Evolutionary conservation across 2,329 filamentous ascomycete genomes (phyloP).

Genomic region (Aspergillus glaucus): DNA sequence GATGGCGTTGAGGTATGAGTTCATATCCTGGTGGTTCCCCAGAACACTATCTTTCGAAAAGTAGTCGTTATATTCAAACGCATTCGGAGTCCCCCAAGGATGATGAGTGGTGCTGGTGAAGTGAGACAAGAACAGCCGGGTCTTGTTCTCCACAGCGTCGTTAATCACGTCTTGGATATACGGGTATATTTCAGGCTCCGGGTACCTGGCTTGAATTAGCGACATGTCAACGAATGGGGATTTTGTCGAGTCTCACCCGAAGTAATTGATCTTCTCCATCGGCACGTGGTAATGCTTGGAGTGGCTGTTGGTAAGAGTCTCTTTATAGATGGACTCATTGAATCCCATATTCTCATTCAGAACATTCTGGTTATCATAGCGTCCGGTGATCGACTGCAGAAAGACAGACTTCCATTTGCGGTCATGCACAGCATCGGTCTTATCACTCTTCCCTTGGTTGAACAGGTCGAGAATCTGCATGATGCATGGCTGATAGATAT

Average conservation of each 20-base stretch:
- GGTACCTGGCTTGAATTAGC: slow-evolving; percentile 14
- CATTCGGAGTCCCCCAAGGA: slow-evolving; percentile 34
- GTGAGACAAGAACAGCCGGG: slow-evolving; percentile 25
- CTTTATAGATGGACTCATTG: slow-evolving; percentile 21
- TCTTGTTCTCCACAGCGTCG: slow-evolving; percentile 19
- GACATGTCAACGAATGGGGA: slow-evolving; percentile 1
- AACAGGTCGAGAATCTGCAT: slow-evolving; percentile 27
- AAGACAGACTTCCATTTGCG: slow-evolving; percentile 27
- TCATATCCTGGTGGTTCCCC: slow-evolving; percentile 19
- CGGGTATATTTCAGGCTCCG: slow-evolving; percentile 35
- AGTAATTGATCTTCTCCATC: slow-evolving; percentile 36
- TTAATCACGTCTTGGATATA: slow-evolving; percentile 32
- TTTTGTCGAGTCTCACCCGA: slow-evolving; percentile 27
- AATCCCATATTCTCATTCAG: slow-evolving; percentile 34
- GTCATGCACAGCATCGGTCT: slow-evolving; percentile 6
- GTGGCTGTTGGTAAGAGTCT: slow-evolving; percentile 18
- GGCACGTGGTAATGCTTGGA: slow-evolving; percentile 28
- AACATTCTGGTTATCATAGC: slow-evolving; percentile 21
- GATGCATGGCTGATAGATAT: slow-evolving; percentile 29
- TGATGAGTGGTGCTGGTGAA: slow-evolving; percentile 36
- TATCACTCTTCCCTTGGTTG: slow-evolving; percentile 17
- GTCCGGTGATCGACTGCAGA: slow-evolving; percentile 26
- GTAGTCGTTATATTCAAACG: slow-evolving; percentile 22
- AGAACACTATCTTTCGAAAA: slow-evolving; percentile 13
- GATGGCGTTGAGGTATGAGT: slow-evolving; percentile 24